phyloP scores from a whole-genome alignment of 2,329 filamentous ascomycete genomes.

The Pseudogymnoascus sp. region DNA sequence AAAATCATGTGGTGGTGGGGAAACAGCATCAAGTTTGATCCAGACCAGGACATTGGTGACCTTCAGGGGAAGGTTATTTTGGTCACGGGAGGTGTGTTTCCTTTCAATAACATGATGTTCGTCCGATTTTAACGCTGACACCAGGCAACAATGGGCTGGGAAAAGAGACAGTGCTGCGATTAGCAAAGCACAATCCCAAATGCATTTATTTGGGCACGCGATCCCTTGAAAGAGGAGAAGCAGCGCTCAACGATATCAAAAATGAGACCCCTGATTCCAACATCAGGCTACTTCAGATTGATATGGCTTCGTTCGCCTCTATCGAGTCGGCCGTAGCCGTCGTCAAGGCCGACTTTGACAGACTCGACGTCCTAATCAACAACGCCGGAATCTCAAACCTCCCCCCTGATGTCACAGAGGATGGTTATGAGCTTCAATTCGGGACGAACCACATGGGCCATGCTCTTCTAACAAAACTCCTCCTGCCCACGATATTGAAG shows the following conservation, averaged over 20 bases:
- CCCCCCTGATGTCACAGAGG: slow-evolving; percentile 16
- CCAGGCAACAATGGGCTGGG: slow-evolving; percentile 1
- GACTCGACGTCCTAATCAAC: slow-evolving; percentile 34
- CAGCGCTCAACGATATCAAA: slow-evolving; percentile 31
- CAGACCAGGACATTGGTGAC: slow-evolving; percentile 29
- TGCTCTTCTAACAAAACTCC: slow-evolving; percentile 44
- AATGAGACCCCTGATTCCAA: slow-evolving; percentile 11
- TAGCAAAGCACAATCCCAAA: not conserved
- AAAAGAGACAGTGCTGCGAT: not conserved
- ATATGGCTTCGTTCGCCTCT: not conserved
- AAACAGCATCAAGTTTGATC: slow-evolving; percentile 22
- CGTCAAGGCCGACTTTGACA: slow-evolving; percentile 14
- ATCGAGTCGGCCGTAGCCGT: slow-evolving; percentile 1
- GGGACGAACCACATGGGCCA: slow-evolving; percentile 44
- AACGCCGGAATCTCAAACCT: slow-evolving; percentile 32
- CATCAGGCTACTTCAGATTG: not conserved
- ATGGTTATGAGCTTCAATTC: slow-evolving; percentile 42
- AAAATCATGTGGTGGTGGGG: not conserved
- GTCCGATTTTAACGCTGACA: not conserved
- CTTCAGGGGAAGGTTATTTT: slow-evolving; percentile 35
- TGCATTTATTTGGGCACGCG: slow-evolving; percentile 32
- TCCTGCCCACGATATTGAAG: slow-evolving; percentile 32
- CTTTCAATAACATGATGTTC: slow-evolving; percentile 16
- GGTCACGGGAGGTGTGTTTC: slow-evolving; percentile 34
- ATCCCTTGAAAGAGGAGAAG: slow-evolving; percentile 29